These are phyloP conservation scores for Malassezia equina DNA, from an alignment of 1,284 basidiomycete genomes.

Conservation along the genomic window DNA sequence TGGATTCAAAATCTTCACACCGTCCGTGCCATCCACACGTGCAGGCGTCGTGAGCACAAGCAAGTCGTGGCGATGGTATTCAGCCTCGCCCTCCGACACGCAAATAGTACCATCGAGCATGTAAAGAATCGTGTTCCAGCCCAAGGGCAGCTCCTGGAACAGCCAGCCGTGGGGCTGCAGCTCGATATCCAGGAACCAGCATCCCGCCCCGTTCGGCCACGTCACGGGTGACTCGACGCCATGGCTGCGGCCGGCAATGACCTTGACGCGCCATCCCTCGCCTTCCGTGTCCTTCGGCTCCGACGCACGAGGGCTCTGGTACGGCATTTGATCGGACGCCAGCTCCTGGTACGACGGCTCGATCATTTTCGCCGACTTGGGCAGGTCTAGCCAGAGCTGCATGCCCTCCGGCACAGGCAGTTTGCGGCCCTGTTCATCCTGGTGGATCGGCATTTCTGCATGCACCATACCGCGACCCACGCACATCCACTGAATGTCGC, in stretches of 20 bases:
- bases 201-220: conserved; percentile 65
- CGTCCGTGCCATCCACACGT: conserved; percentile 53
- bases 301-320: conserved; percentile 56
- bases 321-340: conserved; percentile 48
- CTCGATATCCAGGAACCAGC: conserved; percentile 79
- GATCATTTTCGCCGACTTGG: conserved; percentile 73
- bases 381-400: conserved; percentile 89
- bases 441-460: conserved; percentile 69
- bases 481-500: conserved; percentile 49
- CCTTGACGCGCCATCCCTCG: conserved; percentile 59
- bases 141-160: conserved; percentile 69
- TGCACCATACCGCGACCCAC: conserved; percentile 40
- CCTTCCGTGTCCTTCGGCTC: conserved; percentile 65
- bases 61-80: conserved; percentile 61
- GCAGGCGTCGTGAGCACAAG: conserved; percentile 53
- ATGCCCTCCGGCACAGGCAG: conserved; percentile 64
- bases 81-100: conserved; percentile 49
- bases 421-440: conserved; percentile 51
- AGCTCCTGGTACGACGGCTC: conserved; percentile 54
- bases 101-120: conserved; percentile 53
- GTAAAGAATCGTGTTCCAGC: conserved; percentile 49
- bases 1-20: conserved; percentile 55
- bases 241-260: conserved; percentile 79
- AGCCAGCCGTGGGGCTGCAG: conserved; percentile 60
- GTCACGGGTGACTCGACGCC: conserved; percentile 76